These are phyloP conservation scores for Schrenkiella parvula DNA, from an alignment of 345 rosid species.

Conservation along the genomic window DNA sequence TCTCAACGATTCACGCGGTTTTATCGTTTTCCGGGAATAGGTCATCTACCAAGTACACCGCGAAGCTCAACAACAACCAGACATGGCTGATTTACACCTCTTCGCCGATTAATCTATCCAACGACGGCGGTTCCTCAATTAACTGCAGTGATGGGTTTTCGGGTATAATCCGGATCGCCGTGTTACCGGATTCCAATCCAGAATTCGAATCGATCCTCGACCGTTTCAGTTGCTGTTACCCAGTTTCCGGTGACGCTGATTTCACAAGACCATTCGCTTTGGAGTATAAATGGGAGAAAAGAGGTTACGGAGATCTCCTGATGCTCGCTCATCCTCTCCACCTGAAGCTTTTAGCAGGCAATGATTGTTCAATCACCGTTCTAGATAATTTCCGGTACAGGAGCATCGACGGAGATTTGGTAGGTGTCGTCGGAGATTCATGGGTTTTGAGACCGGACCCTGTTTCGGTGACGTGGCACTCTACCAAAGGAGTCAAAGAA, in stretches of 20 bases:
- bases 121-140: slow-evolving; percentile 42
- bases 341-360: slow-evolving; percentile 45
- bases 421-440: slow-evolving; percentile 76
- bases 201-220: slow-evolving; percentile 55
- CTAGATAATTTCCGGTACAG: slow-evolving; percentile 55
- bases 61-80: slow-evolving; percentile 69
- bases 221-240: slow-evolving; percentile 78
- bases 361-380: slow-evolving; percentile 42
- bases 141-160: slow-evolving; percentile 44
- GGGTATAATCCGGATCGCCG: slow-evolving; percentile 59
- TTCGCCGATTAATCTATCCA: slow-evolving; percentile 50
- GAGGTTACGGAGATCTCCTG: slow-evolving; percentile 88
- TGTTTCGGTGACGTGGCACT: slow-evolving; percentile 85
- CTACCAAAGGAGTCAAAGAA: slow-evolving; percentile 57
- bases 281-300: slow-evolving; percentile 80
- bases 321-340: slow-evolving; percentile 94
- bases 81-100: slow-evolving; percentile 85
- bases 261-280: slow-evolving; percentile 64
- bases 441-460: slow-evolving; percentile 67
- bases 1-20: slow-evolving; percentile 77
- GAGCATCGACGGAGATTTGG: slow-evolving; percentile 86
- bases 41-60: slow-evolving; percentile 56
- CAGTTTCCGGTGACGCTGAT: slow-evolving; percentile 69
- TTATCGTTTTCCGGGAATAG: slow-evolving; percentile 45
- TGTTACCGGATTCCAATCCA: slow-evolving; percentile 47